Evolutionary conservation across 106 monocot genomes (phyloP).

Genomic region (Hemerocallis citrina): DNA sequence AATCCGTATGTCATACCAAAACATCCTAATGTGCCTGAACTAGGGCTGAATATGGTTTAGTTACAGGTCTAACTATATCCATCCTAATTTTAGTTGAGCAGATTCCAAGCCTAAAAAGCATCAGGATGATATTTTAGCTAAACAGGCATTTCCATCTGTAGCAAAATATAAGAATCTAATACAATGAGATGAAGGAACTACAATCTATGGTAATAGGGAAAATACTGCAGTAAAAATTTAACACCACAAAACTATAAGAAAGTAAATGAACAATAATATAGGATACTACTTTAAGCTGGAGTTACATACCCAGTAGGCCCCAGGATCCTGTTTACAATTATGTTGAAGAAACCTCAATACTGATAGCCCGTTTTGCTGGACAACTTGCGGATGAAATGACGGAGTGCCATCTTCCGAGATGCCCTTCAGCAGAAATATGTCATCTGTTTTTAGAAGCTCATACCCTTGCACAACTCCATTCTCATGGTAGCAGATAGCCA

Average conservation of each 20-base stretch:
- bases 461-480: constrained; percentile 99
- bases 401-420: constrained; percentile 92
- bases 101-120: too few relatives aligned
- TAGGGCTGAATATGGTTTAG: too few relatives aligned
- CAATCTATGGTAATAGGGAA: neutral
- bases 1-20: too few relatives aligned
- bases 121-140: too few relatives aligned
- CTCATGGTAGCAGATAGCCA: constrained; percentile 90
- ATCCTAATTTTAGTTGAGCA: neutral
- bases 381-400: constrained; percentile 97
- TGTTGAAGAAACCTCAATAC: constrained; percentile 91
- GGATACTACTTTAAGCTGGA: neutral
- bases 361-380: constrained; percentile 92
- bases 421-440: constrained; percentile 91
- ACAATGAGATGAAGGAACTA: neutral
- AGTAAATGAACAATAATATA: neutral
- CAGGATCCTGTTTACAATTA: constrained; percentile 98
- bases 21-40: too few relatives aligned
- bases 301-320: constrained; percentile 86
- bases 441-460: constrained; percentile 93
- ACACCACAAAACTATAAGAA: neutral
- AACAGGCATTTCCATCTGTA: too few relatives aligned
- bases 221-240: neutral
- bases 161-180: neutral
- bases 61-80: too few relatives aligned